A percentile compares a stretch with the other conserved stretches of the same genome.
Evolutionary conservation across 106 monocot species (phyloP).

Genomic region (Dendrobium chrysotoxum): DNA sequence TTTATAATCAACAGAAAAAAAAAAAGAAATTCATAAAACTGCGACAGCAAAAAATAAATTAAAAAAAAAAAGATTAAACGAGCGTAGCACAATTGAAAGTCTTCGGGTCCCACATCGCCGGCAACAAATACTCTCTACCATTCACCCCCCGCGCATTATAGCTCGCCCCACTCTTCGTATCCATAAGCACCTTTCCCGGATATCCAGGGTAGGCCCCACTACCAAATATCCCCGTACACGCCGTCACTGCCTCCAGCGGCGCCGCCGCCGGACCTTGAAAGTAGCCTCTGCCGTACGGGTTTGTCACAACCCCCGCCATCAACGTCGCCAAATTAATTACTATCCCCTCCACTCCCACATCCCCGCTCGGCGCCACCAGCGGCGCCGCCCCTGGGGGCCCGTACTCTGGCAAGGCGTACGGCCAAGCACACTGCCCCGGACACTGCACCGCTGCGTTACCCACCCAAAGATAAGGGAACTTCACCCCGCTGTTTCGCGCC

Average conservation of each 20-base stretch:
- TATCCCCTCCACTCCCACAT: conserved; percentile 45
- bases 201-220: conserved; percentile 50
- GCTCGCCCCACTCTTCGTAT: conserved; percentile 30
- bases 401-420: conserved; percentile 43
- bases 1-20: not conserved
- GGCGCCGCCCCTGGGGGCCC: conserved; percentile 32
- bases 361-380: conserved; percentile 35
- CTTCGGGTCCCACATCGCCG: conserved; percentile 39
- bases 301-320: conserved; percentile 45
- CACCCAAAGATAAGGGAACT: conserved; percentile 40
- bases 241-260: conserved; percentile 42
- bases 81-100: conserved; percentile 32
- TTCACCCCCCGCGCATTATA: conserved; percentile 37
- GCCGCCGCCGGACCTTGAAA: conserved; percentile 38
- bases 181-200: conserved; percentile 33
- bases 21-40: not conserved
- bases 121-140: conserved; percentile 46
- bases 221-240: conserved; percentile 43
- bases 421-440: conserved; percentile 66
- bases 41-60: too few relatives aligned
- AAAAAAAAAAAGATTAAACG: conserved; percentile 6
- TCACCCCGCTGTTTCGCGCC: not conserved
- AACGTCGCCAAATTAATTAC: conserved; percentile 46
- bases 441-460: conserved; percentile 52
- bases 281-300: conserved; percentile 48